Evolutionary conservation across 2,329 filamentous ascomycete species (phyloP), one percentile per base, ranked within the genome.

Genomic region (Lasiodiplodia citricola): DNA sequence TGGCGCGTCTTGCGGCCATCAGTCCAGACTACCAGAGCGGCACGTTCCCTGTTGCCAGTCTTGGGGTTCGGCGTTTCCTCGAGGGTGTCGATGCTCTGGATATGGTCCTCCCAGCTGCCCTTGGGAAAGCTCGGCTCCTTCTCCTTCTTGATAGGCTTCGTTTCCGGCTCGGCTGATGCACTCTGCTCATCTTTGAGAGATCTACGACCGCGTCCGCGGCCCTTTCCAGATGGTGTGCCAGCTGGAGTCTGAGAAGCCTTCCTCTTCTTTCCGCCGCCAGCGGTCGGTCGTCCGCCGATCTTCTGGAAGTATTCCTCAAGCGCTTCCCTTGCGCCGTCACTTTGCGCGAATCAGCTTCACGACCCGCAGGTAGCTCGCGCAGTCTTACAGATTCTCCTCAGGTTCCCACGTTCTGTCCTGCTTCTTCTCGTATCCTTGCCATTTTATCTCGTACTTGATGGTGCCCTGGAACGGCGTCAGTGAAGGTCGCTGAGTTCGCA

Each of bases 361-460:
- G 50, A 50, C 47, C 44, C 31, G 11, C 13, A 11, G 11, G 3
- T 38, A 35, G 50, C 13, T 18, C 38, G 28, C 4, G 10, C 25
- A 35, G 14, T 72, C 85, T 69, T 79, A 89, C 87, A 93, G 81
- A 73, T 94, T 94, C 13, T 88, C 87, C 73, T 92, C 90, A 0
- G 91, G 90, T 76, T 96, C 92, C 92, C 92, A 95, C 0, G 92
- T 96, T 74, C 87, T 80, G 72, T 96, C 92, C 0, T 82, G 78
- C 70, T 89, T 88, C 70, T 89, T 87, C 0, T 92, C 87, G 70
- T 90, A 96, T 3, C 92, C 92, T 71, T 92, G 88, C 92, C 92
- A 96, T 74, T 95, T 94, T 44, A 96, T 91, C 64, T 90, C 85
- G 75, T 91, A 94, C 57, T 85, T 84, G 0, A 89, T 74, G 4